A percentile compares a stretch with the other conserved stretches of the same genome.
Conservation (phyloP, 1,284 basidiomycete genomes). For the Schizophyllum commune region DNA sequence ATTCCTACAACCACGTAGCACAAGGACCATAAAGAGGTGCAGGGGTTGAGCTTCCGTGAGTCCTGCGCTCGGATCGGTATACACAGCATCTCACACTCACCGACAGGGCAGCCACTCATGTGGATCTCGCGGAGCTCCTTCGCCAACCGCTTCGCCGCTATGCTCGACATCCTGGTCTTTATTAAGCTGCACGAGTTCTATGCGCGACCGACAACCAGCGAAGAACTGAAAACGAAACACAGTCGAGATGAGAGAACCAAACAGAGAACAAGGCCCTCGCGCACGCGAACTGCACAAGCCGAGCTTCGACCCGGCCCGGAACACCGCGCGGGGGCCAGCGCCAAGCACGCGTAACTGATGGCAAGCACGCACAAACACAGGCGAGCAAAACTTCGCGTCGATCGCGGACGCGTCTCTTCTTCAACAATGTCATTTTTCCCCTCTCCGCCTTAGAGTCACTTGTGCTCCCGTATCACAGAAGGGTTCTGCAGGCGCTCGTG, state of each 20-base stretch:
- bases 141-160: conserved; percentile 56
- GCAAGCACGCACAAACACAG: not conserved
- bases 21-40: not conserved
- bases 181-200: not conserved
- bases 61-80: not conserved
- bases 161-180: conserved; percentile 42
- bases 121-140: conserved; percentile 72
- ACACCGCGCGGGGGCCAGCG: not conserved
- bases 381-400: not conserved
- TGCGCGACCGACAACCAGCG: not conserved
- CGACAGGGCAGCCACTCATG: conserved; percentile 63
- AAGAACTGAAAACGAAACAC: not conserved
- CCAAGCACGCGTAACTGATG: not conserved
- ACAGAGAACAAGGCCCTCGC: not conserved
- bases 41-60: not conserved
- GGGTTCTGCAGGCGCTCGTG: conserved; percentile 12
- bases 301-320: not conserved
- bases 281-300: not conserved
- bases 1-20: conserved; percentile 42
- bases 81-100: conserved; percentile 23
- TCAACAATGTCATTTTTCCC: not conserved
- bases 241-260: not conserved
- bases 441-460: conserved; percentile 16
- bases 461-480: conserved; percentile 5
- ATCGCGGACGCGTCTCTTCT: not conserved